These are phyloP conservation scores for Plenodomus lindquistii DNA, from an alignment of 2,329 filamentous ascomycete genomes.

Conservation along the genomic window DNA sequence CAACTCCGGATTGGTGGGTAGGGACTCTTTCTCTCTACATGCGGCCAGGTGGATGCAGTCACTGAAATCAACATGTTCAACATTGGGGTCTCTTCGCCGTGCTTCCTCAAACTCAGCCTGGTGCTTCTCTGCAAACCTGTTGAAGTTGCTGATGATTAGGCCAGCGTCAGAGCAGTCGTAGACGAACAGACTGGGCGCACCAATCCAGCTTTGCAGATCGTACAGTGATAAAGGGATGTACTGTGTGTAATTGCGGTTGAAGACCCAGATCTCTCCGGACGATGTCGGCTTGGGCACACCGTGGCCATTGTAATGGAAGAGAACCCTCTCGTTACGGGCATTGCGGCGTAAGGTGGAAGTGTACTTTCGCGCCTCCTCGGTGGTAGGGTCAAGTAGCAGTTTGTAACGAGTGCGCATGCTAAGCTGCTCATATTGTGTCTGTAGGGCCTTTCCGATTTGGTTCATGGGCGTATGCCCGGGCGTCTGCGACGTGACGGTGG, in stretches of 20 bases:
- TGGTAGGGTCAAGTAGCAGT: constrained; percentile 92
- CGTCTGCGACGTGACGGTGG: constrained; percentile 71
- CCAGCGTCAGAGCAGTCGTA: constrained; percentile 98
- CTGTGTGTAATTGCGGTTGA: constrained; percentile 98
- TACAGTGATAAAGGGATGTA: constrained; percentile 97
- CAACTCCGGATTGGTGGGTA: constrained; percentile 90
- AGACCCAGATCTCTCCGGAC: constrained; percentile 98
- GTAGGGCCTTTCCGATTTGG: constrained; percentile 93
- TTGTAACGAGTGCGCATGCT: constrained; percentile 97
- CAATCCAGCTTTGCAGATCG: constrained; percentile 93
- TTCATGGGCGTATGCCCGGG: constrained; percentile 81
- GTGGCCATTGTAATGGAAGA: constrained; percentile 99
- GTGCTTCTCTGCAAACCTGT: constrained; percentile 92
- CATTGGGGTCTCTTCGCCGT: constrained; percentile 73
- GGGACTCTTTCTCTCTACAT: constrained; percentile 85
- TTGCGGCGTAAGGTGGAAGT: constrained; percentile 87
- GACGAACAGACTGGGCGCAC: constrained; percentile 92
- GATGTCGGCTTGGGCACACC: constrained; percentile 94
- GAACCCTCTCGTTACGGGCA: constrained; percentile 90
- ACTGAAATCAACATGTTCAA: constrained; percentile 66
- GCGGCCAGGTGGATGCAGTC: constrained; percentile 93
- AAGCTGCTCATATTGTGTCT: constrained; percentile 93
- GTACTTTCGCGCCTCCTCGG: constrained; percentile 97
- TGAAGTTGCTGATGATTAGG: constrained; percentile 93
- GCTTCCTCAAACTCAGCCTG: constrained; percentile 83